These are phyloP conservation scores for Haplosporangium sp. DNA, from an alignment of 371 early-diverging fungal species.

Conservation along the genomic window DNA sequence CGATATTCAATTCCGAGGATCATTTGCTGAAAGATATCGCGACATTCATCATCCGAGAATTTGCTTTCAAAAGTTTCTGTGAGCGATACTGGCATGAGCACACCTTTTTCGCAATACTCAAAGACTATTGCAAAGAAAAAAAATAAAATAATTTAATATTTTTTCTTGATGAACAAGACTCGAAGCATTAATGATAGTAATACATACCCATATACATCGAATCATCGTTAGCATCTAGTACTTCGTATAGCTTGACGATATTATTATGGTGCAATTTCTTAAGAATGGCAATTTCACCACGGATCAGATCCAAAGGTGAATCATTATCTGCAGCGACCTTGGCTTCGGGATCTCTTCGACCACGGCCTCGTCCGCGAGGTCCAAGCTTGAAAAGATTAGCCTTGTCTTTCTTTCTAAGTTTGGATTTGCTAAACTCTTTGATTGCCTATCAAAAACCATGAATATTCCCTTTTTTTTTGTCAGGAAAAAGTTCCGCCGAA, in stretches of 20 bases:
- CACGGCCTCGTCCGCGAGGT: slow-evolving; percentile 51
- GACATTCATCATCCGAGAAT: slow-evolving; percentile 65
- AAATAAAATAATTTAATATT: not conserved
- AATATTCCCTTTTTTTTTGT: not conserved
- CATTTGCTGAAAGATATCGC: slow-evolving; percentile 85
- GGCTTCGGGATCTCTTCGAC: slow-evolving; percentile 17
- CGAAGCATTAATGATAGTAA: not conserved
- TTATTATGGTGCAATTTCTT: slow-evolving; percentile 93
- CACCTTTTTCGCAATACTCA: slow-evolving; percentile 86
- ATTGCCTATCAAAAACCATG: slow-evolving; percentile 71
- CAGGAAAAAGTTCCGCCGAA: not conserved
- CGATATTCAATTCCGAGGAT: slow-evolving; percentile 95
- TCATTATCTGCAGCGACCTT: slow-evolving; percentile 26
- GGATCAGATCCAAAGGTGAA: slow-evolving; percentile 87
- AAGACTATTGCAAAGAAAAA: slow-evolving; percentile 68
- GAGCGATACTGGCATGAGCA: slow-evolving; percentile 77
- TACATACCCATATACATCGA: slow-evolving; percentile 79
- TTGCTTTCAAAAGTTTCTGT: slow-evolving; percentile 32
- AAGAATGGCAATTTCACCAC: slow-evolving; percentile 92
- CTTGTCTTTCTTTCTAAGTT: slow-evolving; percentile 81
- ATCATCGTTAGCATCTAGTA: slow-evolving; percentile 87
- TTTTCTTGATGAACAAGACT: too few relatives aligned
- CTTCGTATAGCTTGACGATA: slow-evolving; percentile 92
- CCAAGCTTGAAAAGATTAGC: slow-evolving; percentile 64
- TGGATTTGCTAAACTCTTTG: slow-evolving; percentile 92